Evolutionary conservation across 176 grass and related monocot species (phyloP), one percentile per base, ranked within the genome.

Genomic region (Puccinellia tenuiflora): DNA sequence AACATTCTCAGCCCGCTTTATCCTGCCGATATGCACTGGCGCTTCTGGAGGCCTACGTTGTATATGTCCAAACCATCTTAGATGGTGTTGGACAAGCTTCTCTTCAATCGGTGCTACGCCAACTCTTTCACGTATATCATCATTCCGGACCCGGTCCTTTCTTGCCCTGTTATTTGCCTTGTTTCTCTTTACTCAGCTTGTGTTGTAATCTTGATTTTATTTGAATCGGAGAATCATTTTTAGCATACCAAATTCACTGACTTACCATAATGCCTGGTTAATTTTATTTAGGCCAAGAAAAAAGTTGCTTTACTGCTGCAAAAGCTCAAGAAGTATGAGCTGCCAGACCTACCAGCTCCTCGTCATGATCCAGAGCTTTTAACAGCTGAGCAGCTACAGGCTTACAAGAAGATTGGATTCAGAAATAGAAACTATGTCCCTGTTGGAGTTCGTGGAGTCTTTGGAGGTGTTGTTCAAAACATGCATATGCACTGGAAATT

Each of bases 401-500:
- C 93, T 81, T 99, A 92, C 86, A 99, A 96, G 86, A 99, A 99
- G 88, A 90, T 98, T 59, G 96, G 96, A 53, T 99, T 99, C 82
- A 92, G 93, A 85, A 99, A 99, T 38, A 92, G 87, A 85, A 99
- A 99, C 80, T 96, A 99, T 57, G 87, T 92, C 13, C 93, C 91
- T 42, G 96, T 99, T 86, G 96, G 96, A 88, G 93, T 99, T 68
- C 90, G 96, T 87, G 96, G 96, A 47, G 96, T 99, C 79, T 99
- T 99, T 91, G 91, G 96, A 89, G 96, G 96, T 78, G 96, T 99
- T 83, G 96, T 99, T 75, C 96, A 99, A 78, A 99, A 99, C 83
- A 99, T 99, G 96, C 96, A 99, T 91, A 88, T 99, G 76, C 96
- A 99, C 14, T 99, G 96, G 96, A 98, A 98, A 81, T 98, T 95